These are phyloP conservation scores for Scheffersomyces coipomensis DNA, from an alignment of 805 yeast species.

Conservation along the genomic window DNA sequence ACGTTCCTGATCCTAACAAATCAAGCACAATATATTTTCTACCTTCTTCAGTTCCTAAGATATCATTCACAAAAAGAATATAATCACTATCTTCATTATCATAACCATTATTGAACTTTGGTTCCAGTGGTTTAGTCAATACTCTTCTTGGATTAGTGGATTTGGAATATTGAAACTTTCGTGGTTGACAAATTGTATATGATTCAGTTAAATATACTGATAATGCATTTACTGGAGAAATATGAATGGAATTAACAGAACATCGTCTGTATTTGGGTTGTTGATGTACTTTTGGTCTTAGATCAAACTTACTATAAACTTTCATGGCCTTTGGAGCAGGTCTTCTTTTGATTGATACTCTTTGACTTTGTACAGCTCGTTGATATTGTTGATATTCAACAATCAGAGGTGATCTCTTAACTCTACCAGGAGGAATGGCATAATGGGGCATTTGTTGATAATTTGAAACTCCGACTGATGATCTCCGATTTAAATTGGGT, in stretches of 20 bases:
- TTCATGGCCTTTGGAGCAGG: conserved; percentile 50
- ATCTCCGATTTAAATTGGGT: conserved; percentile 11
- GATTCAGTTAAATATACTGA: conserved; percentile 77
- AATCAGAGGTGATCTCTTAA: conserved; percentile 28
- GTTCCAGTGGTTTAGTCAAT: conserved; percentile 88
- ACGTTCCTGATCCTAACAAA: conserved; percentile 92
- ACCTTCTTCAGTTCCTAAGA: conserved; percentile 82
- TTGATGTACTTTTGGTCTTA: conserved; percentile 59
- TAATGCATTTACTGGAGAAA: conserved; percentile 79
- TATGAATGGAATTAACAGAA: conserved; percentile 57
- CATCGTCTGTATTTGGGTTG: conserved; percentile 72
- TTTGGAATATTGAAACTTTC: conserved; percentile 71
- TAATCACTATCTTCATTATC: conserved; percentile 91
- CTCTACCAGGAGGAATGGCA: conserved; percentile 10
- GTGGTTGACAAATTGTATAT: conserved; percentile 80
- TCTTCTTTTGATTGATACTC: conserved; percentile 15
- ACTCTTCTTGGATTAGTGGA: conserved; percentile 89
- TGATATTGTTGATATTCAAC: conserved; percentile 35
- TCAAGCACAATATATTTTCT: conserved; percentile 87
- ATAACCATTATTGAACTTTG: conserved; percentile 72
- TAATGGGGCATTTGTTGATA: conserved; percentile 11
- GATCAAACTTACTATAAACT: conserved; percentile 45
- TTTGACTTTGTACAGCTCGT: conserved; percentile 22
- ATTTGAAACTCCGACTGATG: conserved; percentile 22
- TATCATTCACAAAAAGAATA: conserved; percentile 90